Conservation (phyloP, 1,284 basidiomycete species). For the Leccinum pachyderme region DNA sequence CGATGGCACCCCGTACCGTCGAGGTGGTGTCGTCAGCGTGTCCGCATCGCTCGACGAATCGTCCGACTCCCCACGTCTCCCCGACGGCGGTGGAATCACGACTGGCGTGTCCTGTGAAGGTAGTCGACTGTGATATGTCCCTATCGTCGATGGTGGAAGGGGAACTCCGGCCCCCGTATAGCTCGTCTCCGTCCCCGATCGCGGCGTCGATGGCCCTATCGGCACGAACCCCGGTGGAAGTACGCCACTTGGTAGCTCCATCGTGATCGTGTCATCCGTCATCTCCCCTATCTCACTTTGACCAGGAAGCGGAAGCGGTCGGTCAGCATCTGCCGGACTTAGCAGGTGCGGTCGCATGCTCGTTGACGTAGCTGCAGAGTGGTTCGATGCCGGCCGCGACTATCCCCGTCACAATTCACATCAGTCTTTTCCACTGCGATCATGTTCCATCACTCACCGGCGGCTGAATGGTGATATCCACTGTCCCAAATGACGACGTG, state of each 20-base stretch:
- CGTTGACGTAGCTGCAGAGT: conserved; percentile 24
- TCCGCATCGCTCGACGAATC: conserved; percentile 31
- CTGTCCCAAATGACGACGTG: conserved; percentile 25
- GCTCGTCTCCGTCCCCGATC: conserved; percentile 10
- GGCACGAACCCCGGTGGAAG: conserved; percentile 34
- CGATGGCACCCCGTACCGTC: conserved; percentile 23
- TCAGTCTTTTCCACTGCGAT: conserved; percentile 1
- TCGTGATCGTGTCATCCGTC: conserved; percentile 18
- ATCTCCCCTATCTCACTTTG: conserved; percentile 2
- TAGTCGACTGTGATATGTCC: conserved; percentile 22
- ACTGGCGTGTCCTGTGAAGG: conserved; percentile 18
- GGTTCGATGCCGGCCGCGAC: conserved; percentile 33
- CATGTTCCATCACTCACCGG: conserved; percentile 22
- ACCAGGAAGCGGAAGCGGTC: conserved; percentile 31
- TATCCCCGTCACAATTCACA: conserved; percentile 6
- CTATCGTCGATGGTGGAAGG: conserved; percentile 28
- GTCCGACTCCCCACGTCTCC: conserved; percentile 17
- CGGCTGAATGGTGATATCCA: conserved; percentile 32
- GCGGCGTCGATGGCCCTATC: conserved; percentile 15
- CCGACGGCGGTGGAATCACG: conserved; percentile 32
- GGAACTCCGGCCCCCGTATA: conserved; percentile 27
- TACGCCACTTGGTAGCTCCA: conserved; percentile 22
- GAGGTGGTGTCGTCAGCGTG: conserved; percentile 27
- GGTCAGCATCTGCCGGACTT: conserved; percentile 34
- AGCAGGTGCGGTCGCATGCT: conserved; percentile 27